Conservation (phyloP, 768 basidiomycete genomes). For the Scleroderma bovista region DNA sequence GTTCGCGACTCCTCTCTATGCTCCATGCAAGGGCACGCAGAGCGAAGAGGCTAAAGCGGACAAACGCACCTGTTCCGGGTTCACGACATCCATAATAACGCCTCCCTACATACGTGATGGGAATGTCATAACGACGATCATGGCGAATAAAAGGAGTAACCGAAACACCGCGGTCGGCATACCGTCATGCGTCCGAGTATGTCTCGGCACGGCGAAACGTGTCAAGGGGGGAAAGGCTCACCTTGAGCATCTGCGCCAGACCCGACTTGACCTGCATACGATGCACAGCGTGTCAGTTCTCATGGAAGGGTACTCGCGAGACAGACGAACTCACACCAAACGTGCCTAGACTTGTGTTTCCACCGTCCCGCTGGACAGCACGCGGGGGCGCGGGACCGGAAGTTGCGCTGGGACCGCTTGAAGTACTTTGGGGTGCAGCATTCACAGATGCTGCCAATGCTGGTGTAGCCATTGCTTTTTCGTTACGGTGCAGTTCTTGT, state of each 20-base stretch:
- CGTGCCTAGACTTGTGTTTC: slow-evolving; percentile 59
- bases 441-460: slow-evolving; percentile 4
- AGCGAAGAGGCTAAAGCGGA: neutral
- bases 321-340: slow-evolving; percentile 49
- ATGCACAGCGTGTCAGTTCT: neutral
- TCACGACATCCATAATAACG: slow-evolving; percentile 95
- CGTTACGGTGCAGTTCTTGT: neutral
- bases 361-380: slow-evolving; percentile 44
- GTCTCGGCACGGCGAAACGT: neutral
- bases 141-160: slow-evolving; percentile 3
- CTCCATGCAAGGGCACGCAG: too few relatives aligned
- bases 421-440: slow-evolving; percentile 1
- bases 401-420: neutral
- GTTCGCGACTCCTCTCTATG: neutral
- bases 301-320: neutral
- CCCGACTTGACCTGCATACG: slow-evolving; percentile 77
- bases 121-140: slow-evolving; percentile 1
- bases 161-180: neutral
- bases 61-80: slow-evolving; percentile 52
- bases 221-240: slow-evolving; percentile 30
- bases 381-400: slow-evolving; percentile 44
- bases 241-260: slow-evolving; percentile 94
- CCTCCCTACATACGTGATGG: slow-evolving; percentile 47
- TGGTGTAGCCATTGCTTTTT: slow-evolving; percentile 9
- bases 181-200: neutral